Evolutionary conservation across 179 eudicot species (phyloP).

Genomic region (Corrigiola litoralis): DNA sequence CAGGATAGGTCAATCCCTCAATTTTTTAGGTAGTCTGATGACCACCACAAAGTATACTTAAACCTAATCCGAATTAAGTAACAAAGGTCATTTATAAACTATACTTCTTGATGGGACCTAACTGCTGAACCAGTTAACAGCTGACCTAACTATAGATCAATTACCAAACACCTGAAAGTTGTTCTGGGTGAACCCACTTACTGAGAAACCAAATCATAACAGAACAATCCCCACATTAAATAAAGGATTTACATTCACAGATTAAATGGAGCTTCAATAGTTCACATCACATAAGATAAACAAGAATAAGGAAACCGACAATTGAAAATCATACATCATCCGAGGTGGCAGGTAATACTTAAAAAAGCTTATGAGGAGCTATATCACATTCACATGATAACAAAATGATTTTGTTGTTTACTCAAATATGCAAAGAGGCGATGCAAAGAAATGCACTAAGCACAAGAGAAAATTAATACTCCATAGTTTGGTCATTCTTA

Average conservation of each 20-base stretch:
- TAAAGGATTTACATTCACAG: too few species aligned
- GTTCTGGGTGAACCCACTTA: slow-evolving; percentile 27
- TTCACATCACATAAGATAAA: slow-evolving; percentile 15
- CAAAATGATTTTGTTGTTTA: too few species aligned
- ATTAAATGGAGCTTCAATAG: too few species aligned
- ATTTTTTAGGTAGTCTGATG: background rate
- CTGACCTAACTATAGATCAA: slow-evolving; percentile 31
- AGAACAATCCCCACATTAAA: background rate
- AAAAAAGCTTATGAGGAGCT: too few species aligned
- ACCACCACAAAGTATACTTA: slow-evolving; percentile 8
- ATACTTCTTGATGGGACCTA: slow-evolving; percentile 7
- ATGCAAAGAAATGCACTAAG: too few species aligned
- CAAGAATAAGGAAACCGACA: background rate
- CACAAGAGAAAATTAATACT: too few species aligned
- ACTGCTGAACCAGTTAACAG: slow-evolving; percentile 28
- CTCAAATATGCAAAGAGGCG: too few species aligned
- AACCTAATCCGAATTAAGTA: slow-evolving; percentile 14
- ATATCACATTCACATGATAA: too few species aligned
- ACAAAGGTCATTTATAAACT: slow-evolving; percentile 9
- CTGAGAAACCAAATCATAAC: slow-evolving; percentile 5
- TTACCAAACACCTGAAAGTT: slow-evolving; percentile 13
- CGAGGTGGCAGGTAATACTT: too few species aligned
- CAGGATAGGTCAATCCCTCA: slow-evolving; percentile 12
- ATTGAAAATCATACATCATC: background rate
- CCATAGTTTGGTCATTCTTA: too few species aligned